A percentile compares a stretch with the other conserved stretches of the same genome.
Evolutionary conservation across 306 rosid species (phyloP).

Genomic region (Fagus crenata): DNA sequence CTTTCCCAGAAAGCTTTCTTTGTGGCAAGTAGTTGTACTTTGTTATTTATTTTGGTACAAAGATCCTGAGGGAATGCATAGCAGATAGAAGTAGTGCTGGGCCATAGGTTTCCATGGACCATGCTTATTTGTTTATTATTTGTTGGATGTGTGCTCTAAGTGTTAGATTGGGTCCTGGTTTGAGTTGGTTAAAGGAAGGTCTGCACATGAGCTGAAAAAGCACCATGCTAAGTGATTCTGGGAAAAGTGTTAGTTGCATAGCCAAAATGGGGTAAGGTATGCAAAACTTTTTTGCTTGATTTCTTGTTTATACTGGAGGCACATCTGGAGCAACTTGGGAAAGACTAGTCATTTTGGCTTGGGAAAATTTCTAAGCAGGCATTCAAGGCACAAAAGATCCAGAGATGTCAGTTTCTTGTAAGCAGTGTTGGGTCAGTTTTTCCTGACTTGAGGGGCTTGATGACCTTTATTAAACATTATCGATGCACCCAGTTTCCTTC

Average conservation of each 20-base stretch:
- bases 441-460: background rate
- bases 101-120: background rate
- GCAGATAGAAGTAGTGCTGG: background rate
- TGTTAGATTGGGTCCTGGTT: background rate
- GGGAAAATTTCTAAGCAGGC: background rate
- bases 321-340: background rate
- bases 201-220: background rate
- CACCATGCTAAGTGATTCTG: background rate
- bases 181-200: background rate
- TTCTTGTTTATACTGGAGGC: too few species aligned
- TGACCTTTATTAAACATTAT: background rate
- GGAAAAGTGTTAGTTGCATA: background rate
- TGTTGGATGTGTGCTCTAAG: background rate
- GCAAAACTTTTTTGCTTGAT: too few species aligned
- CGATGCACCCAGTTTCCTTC: background rate
- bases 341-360: background rate
- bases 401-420: background rate
- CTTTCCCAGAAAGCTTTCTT: background rate
- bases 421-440: background rate
- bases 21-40: background rate
- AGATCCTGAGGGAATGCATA: background rate
- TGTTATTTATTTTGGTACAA: background rate
- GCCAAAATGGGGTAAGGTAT: too few species aligned
- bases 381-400: background rate
- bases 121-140: background rate